phyloP scores from a whole-genome alignment of 2,329 filamentous ascomycete genomes.

The Diplodia scrobiculata region DNA sequence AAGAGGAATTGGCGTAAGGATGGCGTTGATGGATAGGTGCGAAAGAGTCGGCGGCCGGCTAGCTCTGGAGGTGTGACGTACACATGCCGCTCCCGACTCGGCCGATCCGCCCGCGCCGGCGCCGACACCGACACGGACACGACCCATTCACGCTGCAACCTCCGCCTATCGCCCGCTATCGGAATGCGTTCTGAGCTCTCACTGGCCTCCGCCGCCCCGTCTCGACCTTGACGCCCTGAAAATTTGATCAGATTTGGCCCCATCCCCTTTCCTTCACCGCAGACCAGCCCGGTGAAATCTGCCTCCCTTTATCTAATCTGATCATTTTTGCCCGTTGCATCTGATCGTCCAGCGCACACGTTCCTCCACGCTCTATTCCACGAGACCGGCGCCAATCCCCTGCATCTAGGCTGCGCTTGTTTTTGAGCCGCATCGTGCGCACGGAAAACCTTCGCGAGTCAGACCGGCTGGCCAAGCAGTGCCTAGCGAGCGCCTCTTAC shows the following conservation, averaged over 20 bases:
- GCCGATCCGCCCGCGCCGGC: constrained; percentile 21
- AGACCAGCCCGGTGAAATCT: neutral
- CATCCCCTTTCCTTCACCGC: constrained; percentile 5
- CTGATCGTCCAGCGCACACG: neutral
- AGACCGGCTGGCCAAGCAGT: neutral
- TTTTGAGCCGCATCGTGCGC: constrained; percentile 7
- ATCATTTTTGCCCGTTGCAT: constrained; percentile 8
- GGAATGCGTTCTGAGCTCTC: neutral
- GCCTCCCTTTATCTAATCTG: constrained; percentile 19
- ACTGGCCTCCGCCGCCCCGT: neutral
- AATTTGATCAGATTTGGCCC: constrained; percentile 5
- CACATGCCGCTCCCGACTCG: constrained; percentile 17
- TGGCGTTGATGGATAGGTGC: constrained; percentile 8
- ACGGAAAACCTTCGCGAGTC: constrained; percentile 1
- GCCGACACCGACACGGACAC: constrained; percentile 5
- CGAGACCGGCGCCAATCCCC: neutral
- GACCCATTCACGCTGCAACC: constrained; percentile 6
- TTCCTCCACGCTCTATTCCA: neutral
- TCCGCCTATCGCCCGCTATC: constrained; percentile 7
- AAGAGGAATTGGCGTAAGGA: constrained; percentile 11
- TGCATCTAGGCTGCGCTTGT: neutral
- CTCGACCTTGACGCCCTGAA: neutral
- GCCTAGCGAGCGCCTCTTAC: neutral
- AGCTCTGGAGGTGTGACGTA: constrained; percentile 20
- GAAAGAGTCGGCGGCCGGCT: neutral